Evolutionary conservation across 306 rosid genomes (phyloP), one percentile per base, ranked within the genome.

Genomic region (Dryas octopetala): DNA sequence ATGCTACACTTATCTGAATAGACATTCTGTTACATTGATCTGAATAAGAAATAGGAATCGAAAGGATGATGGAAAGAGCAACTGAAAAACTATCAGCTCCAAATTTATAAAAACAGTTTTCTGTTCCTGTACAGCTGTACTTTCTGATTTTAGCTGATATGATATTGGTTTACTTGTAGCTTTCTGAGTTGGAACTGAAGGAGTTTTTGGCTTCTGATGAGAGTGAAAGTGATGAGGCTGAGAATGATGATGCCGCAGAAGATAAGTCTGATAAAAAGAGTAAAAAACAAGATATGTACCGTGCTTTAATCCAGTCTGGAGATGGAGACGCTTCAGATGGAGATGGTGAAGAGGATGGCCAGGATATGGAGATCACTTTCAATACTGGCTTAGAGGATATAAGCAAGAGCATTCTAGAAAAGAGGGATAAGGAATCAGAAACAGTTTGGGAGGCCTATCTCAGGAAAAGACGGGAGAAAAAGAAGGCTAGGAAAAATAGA

Each of bases 341-440:
- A 76, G 96, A 89, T 44, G 86, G 73, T 10, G 90, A 78, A 73
- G 80, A 83, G 44, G 85, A 71, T 67, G 86, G 46, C 64, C 88
- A 86, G 84, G 91, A 95, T 77, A 90, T 95, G 99, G 97, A 92
- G 88, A 89, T 95, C 65, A 95, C 97, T 62, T 95, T 95, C 82
- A 95, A 92, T 77, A 81, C 97, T 49, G 96, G 89, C 74, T 84
- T 95, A 81, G 93, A 95, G 82, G 96, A 95, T 82, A 74, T 91
- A 74, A 92, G 97, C 80, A 95, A 89, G 84, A 93, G 82, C 74
- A 87, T 90, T 61, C 78, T 88, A 66, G 93, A 90, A 87, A 89
- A 90, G 96, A 91, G 81, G 83, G 97, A 88, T 82, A 84, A 80
- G 84, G 77, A 87, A 63, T 83, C 92, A 63, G 91, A 90, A 81